Evolutionary conservation across 495 filamentous ascomycete genomes (phyloP).

Genomic region (Lepraria neglecta): DNA sequence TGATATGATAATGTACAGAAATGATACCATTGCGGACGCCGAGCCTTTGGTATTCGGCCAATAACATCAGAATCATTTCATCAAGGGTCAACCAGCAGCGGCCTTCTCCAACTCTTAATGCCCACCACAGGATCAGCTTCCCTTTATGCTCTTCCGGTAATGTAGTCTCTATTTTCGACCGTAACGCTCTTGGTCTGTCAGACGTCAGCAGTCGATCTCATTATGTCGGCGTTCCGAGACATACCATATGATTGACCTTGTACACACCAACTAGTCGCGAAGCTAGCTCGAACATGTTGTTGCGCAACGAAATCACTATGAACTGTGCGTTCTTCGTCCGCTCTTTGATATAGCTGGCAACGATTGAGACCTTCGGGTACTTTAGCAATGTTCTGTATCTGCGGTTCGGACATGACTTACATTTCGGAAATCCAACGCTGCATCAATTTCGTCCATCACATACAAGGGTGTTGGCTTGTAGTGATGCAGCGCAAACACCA

Average conservation of each 20-base stretch:
- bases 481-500: constrained; percentile 96
- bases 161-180: constrained; percentile 87
- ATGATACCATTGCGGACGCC: not conserved
- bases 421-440: constrained; percentile 94
- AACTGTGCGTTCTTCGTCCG: constrained; percentile 98
- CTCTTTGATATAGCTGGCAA: constrained; percentile 97
- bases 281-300: constrained; percentile 99
- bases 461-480: constrained; percentile 97
- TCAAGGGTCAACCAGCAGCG: too few species aligned
- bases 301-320: constrained; percentile 93
- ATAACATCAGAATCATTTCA: too few species aligned
- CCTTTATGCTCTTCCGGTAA: constrained; percentile 39
- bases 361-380: constrained; percentile 74
- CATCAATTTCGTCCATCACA: constrained; percentile 99
- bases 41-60: too few species aligned
- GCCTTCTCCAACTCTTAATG: not conserved
- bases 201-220: constrained; percentile 10
- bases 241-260: constrained; percentile 97
- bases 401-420: constrained; percentile 47
- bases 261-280: constrained; percentile 91
- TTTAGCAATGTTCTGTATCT: not conserved
- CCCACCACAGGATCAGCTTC: not conserved
- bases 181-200: constrained; percentile 79
- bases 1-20: too few species aligned
- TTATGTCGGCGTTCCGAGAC: constrained; percentile 18